These are phyloP conservation scores for Neoboletus subvelutipes DNA, from an alignment of 768 basidiomycete species.

Conservation along the genomic window DNA sequence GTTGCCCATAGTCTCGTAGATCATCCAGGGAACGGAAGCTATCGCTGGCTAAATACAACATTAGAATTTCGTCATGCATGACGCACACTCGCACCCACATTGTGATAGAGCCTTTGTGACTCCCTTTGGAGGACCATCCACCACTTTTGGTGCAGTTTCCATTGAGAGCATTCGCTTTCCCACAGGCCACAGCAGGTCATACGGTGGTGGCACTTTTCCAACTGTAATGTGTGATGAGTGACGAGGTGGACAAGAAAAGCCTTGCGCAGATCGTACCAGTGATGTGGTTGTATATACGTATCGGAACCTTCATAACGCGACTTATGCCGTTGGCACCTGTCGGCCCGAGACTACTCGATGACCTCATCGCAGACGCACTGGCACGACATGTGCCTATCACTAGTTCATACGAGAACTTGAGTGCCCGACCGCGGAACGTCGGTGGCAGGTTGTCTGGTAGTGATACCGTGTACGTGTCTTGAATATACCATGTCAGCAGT, in stretches of 20 bases:
- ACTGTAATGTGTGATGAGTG: conserved; percentile 35
- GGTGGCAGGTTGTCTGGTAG: conserved; percentile 86
- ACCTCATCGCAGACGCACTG: conserved; percentile 30
- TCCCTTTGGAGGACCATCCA: conserved; percentile 22
- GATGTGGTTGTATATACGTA: conserved; percentile 88
- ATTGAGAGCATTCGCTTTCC: conserved; percentile 36
- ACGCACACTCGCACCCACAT: conserved; percentile 17
- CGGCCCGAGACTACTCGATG: conserved; percentile 33
- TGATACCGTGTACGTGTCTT: conserved; percentile 77
- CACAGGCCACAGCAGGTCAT: conserved; percentile 85
- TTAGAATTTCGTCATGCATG: neutral
- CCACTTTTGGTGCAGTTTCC: conserved; percentile 29
- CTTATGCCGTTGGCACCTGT: conserved; percentile 54
- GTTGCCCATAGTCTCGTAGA: conserved; percentile 52
- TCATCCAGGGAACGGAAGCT: conserved; percentile 39
- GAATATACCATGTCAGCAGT: neutral
- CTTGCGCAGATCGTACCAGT: conserved; percentile 48
- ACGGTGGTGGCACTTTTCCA: conserved; percentile 56
- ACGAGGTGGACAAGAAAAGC: conserved; percentile 5
- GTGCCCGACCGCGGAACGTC: conserved; percentile 80
- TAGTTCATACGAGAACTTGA: conserved; percentile 88
- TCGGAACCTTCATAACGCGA: conserved; percentile 86
- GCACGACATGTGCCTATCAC: conserved; percentile 85
- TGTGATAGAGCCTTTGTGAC: neutral
- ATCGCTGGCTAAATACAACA: conserved; percentile 12